A percentile compares a stretch with the other conserved stretches of the same genome.
phyloP scores from a whole-genome alignment of 2,329 filamentous ascomycete genomes.

The Trichoderma sp. region DNA sequence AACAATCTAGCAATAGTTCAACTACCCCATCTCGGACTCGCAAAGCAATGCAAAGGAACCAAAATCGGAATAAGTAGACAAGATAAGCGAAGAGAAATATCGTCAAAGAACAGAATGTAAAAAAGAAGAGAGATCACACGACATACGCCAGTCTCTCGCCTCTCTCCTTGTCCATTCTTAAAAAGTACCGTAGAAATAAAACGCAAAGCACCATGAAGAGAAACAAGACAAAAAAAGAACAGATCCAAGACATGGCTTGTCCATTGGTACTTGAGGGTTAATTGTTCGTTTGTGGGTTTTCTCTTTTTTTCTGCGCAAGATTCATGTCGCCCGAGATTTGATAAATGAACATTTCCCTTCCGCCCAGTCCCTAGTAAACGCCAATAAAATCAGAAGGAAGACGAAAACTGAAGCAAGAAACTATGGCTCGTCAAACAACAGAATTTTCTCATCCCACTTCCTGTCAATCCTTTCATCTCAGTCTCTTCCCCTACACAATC shows the following conservation, averaged over 20 bases:
- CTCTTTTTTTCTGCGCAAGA: neutral
- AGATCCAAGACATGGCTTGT: neutral
- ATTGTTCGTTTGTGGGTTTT: neutral
- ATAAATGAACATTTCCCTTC: conserved; percentile 13
- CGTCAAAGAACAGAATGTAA: neutral
- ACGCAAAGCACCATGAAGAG: neutral
- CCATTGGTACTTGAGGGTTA: neutral
- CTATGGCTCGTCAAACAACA: conserved; percentile 6
- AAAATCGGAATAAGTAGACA: neutral
- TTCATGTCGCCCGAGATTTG: conserved; percentile 3
- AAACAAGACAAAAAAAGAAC: neutral
- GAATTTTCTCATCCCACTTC: neutral
- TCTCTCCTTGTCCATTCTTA: neutral
- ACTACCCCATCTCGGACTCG: neutral
- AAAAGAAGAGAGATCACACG: neutral
- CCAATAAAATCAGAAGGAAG: conserved; percentile 13
- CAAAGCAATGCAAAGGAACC: neutral
- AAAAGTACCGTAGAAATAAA: neutral
- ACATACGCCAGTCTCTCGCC: neutral
- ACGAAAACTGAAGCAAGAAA: neutral
- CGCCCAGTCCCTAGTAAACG: conserved; percentile 13
- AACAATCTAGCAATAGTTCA: neutral
- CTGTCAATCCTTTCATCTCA: neutral
- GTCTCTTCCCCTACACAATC: neutral
- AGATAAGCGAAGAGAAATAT: neutral